Percentiles rank a stretch among this genome's conserved stretches.
Conservation (phyloP, 2,329 filamentous ascomycete genomes). For the Ascochyta lentis region DNA sequence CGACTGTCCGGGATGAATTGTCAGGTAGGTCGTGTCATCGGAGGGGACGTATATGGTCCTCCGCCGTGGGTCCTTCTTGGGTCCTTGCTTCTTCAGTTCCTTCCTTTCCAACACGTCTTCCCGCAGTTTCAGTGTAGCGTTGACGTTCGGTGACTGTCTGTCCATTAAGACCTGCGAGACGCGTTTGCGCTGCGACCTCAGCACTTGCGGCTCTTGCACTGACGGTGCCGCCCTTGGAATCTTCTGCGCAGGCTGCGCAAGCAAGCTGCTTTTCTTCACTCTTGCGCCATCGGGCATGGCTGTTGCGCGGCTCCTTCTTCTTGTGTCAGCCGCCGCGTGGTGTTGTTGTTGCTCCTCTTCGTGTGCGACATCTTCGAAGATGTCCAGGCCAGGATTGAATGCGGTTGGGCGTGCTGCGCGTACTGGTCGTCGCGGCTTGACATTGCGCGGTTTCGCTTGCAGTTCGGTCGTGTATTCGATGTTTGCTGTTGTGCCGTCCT, state of each 20-base stretch:
- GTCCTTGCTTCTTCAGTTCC: conserved; percentile 40
- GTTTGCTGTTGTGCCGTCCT: conserved; percentile 46
- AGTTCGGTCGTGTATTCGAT: conserved; percentile 50
- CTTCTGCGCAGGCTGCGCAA: conserved; percentile 48
- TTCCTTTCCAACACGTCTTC: conserved; percentile 39
- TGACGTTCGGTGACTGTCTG: conserved; percentile 28
- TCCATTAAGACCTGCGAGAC: conserved; percentile 45
- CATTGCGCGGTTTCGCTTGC: conserved; percentile 35
- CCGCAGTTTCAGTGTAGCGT: conserved; percentile 41
- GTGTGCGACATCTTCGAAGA: conserved; percentile 48
- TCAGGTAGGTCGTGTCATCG: conserved; percentile 59
- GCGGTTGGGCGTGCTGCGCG: conserved; percentile 36
- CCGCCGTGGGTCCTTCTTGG: conserved; percentile 52
- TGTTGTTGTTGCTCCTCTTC: conserved; percentile 40
- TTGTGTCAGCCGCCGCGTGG: conserved; percentile 26
- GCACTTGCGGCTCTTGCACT: conserved; percentile 29
- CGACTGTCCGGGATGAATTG: conserved; percentile 57
- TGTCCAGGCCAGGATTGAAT: conserved; percentile 45
- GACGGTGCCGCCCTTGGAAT: conserved; percentile 34
- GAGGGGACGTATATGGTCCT: conserved; percentile 60
- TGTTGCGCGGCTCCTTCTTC: conserved; percentile 37
- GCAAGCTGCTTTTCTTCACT: conserved; percentile 39
- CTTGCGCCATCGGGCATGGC: conserved; percentile 29
- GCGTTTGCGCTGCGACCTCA: conserved; percentile 43
- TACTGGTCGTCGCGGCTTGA: conserved; percentile 44